These are phyloP conservation scores for Metarhizium guizhouense DNA, from an alignment of 2,329 filamentous ascomycete genomes.

Conservation along the genomic window DNA sequence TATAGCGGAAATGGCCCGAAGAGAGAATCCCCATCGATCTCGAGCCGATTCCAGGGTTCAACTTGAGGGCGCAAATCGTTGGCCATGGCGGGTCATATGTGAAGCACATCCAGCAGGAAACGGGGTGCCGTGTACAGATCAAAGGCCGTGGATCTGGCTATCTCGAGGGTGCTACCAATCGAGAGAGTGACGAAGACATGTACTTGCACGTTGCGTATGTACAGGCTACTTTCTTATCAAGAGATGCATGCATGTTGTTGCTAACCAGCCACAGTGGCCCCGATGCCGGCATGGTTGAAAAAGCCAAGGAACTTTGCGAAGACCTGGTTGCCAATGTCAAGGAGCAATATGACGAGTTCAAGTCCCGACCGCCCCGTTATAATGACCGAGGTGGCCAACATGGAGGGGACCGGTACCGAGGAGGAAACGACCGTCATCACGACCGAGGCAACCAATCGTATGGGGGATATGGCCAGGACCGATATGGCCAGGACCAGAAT, in stretches of 20 bases:
- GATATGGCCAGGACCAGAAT: slow-evolving; percentile 18
- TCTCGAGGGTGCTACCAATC: slow-evolving; percentile 78
- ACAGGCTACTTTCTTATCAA: background rate
- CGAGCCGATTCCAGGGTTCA: slow-evolving; percentile 89
- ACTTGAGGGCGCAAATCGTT: slow-evolving; percentile 90
- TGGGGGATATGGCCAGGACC: slow-evolving; percentile 15
- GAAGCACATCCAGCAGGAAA: slow-evolving; percentile 96
- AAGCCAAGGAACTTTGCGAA: slow-evolving; percentile 80
- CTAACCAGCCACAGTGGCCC: slow-evolving; percentile 57
- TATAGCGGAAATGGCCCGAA: slow-evolving; percentile 95
- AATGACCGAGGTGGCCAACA: slow-evolving; percentile 36
- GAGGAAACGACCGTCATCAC: slow-evolving; percentile 20
- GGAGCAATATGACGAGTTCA: slow-evolving; percentile 85
- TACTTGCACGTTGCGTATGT: slow-evolving; percentile 89
- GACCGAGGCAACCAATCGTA: slow-evolving; percentile 20
- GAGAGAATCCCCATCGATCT: slow-evolving; percentile 87
- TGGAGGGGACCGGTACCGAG: slow-evolving; percentile 21
- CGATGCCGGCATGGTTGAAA: slow-evolving; percentile 75
- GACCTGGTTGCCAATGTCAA: slow-evolving; percentile 81
- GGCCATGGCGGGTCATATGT: slow-evolving; percentile 92
- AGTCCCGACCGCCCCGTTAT: slow-evolving; percentile 64
- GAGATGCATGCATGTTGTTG: background rate
- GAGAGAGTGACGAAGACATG: slow-evolving; percentile 92
- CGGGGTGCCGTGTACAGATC: slow-evolving; percentile 92
- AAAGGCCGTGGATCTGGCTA: slow-evolving; percentile 95